Percentiles rank a stretch among this genome's conserved stretches.
These are phyloP conservation scores for Monosporascus sp. DNA, from an alignment of 2,329 filamentous ascomycete species.

Conservation along the genomic window DNA sequence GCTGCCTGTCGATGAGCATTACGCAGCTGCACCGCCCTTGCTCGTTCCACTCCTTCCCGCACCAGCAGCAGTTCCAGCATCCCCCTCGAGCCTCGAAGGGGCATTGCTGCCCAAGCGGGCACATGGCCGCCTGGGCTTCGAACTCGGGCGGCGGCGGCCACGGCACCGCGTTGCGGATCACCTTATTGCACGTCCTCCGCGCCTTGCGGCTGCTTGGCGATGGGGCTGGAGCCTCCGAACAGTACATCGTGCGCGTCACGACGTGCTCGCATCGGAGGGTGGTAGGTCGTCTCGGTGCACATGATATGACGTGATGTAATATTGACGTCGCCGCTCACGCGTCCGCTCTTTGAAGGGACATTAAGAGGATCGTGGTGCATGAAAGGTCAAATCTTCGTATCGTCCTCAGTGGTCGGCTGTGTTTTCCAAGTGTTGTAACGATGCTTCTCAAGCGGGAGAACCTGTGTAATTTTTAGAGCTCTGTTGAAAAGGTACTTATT, in stretches of 20 bases:
- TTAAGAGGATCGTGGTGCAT: neutral
- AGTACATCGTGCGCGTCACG: constrained; percentile 39
- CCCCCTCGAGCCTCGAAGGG: constrained; percentile 45
- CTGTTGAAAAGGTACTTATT: too few species aligned
- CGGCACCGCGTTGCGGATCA: constrained; percentile 37
- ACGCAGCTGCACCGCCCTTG: constrained; percentile 45
- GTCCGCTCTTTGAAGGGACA: too few species aligned
- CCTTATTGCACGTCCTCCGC: constrained; percentile 37
- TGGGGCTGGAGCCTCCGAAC: constrained; percentile 32
- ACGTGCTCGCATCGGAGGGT: constrained; percentile 48
- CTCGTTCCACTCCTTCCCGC: constrained; percentile 47
- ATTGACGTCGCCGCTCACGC: too few species aligned
- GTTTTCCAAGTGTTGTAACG: too few species aligned
- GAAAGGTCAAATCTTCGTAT: neutral
- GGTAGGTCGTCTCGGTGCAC: constrained; percentile 46
- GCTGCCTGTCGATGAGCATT: constrained; percentile 46
- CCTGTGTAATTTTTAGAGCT: too few species aligned
- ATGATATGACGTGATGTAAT: constrained; percentile 23
- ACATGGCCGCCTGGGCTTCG: constrained; percentile 33
- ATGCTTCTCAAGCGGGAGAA: too few species aligned
- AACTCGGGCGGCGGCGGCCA: constrained; percentile 44
- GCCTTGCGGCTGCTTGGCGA: constrained; percentile 17
- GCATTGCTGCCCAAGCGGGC: constrained; percentile 38
- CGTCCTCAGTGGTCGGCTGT: neutral
- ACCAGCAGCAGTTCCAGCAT: constrained; percentile 53